phyloP scores from a whole-genome alignment of 2,329 filamentous ascomycete species.

The Penicillium sp. region DNA sequence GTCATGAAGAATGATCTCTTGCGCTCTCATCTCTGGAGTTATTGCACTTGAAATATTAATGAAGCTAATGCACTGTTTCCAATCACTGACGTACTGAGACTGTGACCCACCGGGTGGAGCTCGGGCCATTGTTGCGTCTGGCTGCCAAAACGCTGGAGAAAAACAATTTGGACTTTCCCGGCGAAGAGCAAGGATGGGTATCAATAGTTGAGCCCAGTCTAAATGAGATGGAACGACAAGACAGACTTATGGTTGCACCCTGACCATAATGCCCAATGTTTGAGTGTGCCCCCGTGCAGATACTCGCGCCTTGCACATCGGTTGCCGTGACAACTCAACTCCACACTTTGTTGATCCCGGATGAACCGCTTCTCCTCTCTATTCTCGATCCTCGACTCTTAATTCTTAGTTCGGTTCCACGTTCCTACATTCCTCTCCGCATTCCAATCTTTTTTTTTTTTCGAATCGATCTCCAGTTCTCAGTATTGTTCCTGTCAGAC shows the following conservation, averaged over 20 bases:
- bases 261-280: neutral
- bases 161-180: too few species aligned
- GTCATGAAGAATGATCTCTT: neutral
- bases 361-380: constrained; percentile 10
- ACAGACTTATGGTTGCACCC: neutral
- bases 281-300: constrained; percentile 7
- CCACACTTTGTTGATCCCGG: constrained; percentile 24
- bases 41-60: neutral
- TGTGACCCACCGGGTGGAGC: neutral
- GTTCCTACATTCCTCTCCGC: constrained; percentile 15
- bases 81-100: neutral
- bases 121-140: neutral
- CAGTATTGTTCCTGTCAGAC: constrained; percentile 10
- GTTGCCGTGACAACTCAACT: constrained; percentile 21
- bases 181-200: neutral
- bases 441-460: constrained; percentile 4
- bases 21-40: neutral
- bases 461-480: neutral
- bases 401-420: constrained; percentile 5
- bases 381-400: neutral
- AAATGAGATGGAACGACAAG: neutral
- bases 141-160: neutral
- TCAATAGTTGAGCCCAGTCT: neutral
- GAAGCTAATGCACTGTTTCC: neutral
- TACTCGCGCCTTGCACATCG: constrained; percentile 5